phyloP scores from a whole-genome alignment of 2,329 filamentous ascomycete genomes.

The Fusarium sp. region DNA sequence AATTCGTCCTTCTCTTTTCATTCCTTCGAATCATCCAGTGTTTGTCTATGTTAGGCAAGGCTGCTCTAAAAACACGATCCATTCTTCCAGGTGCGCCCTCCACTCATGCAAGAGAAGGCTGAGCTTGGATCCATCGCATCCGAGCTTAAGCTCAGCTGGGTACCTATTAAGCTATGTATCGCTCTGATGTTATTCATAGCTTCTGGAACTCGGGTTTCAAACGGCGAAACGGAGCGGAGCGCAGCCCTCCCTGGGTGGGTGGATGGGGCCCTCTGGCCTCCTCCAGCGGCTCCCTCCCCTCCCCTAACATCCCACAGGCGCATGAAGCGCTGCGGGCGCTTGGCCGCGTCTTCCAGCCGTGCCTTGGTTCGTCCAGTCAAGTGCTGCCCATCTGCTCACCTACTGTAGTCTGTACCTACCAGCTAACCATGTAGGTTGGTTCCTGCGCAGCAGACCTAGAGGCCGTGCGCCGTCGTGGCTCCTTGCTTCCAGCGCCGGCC shows the following conservation, averaged over 20 bases:
- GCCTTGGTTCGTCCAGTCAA: conserved; percentile 5
- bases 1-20: not conserved
- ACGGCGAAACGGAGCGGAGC: conserved; percentile 27
- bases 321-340: not conserved
- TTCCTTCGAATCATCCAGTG: too few relatives aligned
- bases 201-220: conserved; percentile 14
- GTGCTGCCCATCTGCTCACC: not conserved
- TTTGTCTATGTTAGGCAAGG: too few relatives aligned
- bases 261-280: not conserved
- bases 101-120: too few relatives aligned
- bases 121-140: too few relatives aligned
- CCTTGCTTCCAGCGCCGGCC: conserved; percentile 8
- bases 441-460: conserved; percentile 10
- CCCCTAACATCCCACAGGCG: not conserved
- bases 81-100: too few relatives aligned
- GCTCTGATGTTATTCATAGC: too few relatives aligned
- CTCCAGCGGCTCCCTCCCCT: conserved; percentile 14
- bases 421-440: conserved; percentile 13
- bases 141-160: too few relatives aligned
- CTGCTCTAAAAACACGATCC: too few relatives aligned
- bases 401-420: not conserved
- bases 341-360: not conserved
- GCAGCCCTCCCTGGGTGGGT: not conserved
- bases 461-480: conserved; percentile 27
- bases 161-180: too few relatives aligned